Percentiles rank a stretch among this genome's conserved stretches.
These are phyloP conservation scores for Phialemoniopsis sp. DNA, from an alignment of 2,329 filamentous ascomycete species.

Conservation along the genomic window DNA sequence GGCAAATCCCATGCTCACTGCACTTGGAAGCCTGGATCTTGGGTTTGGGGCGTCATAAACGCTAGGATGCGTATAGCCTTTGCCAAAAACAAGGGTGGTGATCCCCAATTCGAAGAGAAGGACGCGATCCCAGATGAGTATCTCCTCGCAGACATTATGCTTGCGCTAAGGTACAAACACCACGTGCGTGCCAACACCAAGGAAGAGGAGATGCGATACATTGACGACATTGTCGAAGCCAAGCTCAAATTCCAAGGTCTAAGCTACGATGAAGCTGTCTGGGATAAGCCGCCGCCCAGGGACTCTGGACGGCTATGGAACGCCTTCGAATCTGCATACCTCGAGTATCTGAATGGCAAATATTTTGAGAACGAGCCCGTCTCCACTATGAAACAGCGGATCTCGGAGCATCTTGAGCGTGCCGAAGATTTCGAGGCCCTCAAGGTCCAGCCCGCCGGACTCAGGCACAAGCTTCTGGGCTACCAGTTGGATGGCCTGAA, in stretches of 20 bases:
- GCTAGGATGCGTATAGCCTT: conserved; percentile 69
- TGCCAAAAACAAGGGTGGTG: conserved; percentile 61
- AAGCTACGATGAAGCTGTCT: conserved; percentile 84
- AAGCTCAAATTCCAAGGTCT: conserved; percentile 92
- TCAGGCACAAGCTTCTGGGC: conserved; percentile 74
- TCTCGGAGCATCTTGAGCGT: conserved; percentile 29
- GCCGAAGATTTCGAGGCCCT: conserved; percentile 63
- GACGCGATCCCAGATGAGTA: conserved; percentile 88
- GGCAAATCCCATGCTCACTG: conserved; percentile 76
- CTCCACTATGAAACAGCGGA: conserved; percentile 59
- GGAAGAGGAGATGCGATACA: conserved; percentile 66
- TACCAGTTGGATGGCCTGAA: conserved; percentile 94
- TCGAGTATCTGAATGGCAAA: conserved; percentile 77
- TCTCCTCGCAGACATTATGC: conserved; percentile 81
- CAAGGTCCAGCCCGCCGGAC: conserved; percentile 65
- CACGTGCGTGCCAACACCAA: conserved; percentile 41
- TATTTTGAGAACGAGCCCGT: conserved; percentile 59
- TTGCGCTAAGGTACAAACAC: conserved; percentile 65
- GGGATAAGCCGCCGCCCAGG: conserved; percentile 74
- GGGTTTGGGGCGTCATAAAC: conserved; percentile 73
- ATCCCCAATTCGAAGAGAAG: conserved; percentile 61
- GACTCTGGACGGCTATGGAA: conserved; percentile 65
- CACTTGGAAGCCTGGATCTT: conserved; percentile 82
- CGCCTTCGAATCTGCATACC: conserved; percentile 79
- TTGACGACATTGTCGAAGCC: conserved; percentile 68